Evolutionary conservation across 768 basidiomycete genomes (phyloP).

Genomic region (Pleurotus pulmonarius): DNA sequence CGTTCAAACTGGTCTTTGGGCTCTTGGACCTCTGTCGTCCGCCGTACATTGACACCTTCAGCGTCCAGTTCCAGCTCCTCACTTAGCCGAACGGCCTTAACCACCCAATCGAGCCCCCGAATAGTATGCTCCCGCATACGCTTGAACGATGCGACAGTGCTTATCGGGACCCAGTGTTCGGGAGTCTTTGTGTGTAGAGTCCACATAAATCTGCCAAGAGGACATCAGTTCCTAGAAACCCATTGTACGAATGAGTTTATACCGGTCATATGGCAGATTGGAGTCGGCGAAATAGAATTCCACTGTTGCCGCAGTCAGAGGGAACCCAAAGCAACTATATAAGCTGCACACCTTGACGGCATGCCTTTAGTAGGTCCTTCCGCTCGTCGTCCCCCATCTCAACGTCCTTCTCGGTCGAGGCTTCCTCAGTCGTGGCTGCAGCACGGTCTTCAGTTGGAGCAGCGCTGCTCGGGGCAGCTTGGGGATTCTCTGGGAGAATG

Average conservation of each 20-base stretch:
- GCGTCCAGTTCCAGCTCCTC: constrained; percentile 71
- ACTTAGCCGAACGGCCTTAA: constrained; percentile 54
- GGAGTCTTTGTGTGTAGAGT: constrained; percentile 74
- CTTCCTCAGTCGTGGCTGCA: constrained; percentile 5
- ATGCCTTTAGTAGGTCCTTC: constrained; percentile 43
- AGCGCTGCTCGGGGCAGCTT: constrained; percentile 11
- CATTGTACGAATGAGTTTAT: constrained; percentile 11
- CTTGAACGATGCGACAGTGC: constrained; percentile 89
- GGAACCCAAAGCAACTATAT: background rate
- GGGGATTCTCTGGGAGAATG: constrained; percentile 17
- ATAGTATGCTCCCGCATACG: constrained; percentile 78
- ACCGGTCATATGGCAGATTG: constrained; percentile 93
- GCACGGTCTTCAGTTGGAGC: background rate
- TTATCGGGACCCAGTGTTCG: constrained; percentile 88
- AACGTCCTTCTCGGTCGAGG: constrained; percentile 13
- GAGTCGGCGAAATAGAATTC: constrained; percentile 97
- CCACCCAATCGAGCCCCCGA: constrained; percentile 66
- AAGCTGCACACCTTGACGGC: constrained; percentile 46
- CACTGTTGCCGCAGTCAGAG: constrained; percentile 40
- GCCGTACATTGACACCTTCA: constrained; percentile 66
- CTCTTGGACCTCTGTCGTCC: constrained; percentile 70
- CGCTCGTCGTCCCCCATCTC: constrained; percentile 29
- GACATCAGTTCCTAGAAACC: too few relatives aligned
- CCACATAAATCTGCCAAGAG: constrained; percentile 82
- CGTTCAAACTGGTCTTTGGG: constrained; percentile 79